Percentiles rank a stretch among this genome's conserved stretches.
Conservation (phyloP, 345 rosid genomes). For the Rubroshorea leprosula region DNA sequence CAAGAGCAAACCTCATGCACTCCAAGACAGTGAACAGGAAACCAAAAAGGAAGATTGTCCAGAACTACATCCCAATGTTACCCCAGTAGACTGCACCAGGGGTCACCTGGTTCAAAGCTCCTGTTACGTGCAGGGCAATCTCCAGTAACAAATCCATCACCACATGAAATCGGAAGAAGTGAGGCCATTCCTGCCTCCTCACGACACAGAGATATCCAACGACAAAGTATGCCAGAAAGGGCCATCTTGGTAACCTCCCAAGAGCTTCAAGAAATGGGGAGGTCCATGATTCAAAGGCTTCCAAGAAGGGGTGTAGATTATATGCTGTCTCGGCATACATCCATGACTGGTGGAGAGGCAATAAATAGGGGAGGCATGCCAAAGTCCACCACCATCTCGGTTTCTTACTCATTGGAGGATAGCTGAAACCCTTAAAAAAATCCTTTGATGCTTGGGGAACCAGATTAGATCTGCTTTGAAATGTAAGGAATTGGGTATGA, state of each 20-base stretch:
- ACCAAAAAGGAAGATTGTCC: conserved; percentile 58
- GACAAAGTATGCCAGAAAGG: conserved; percentile 77
- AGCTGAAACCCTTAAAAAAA: conserved; percentile 38
- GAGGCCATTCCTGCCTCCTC: conserved; percentile 88
- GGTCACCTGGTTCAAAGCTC: conserved; percentile 74
- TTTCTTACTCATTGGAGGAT: conserved; percentile 53
- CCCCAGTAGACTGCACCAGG: conserved; percentile 75
- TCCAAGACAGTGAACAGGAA: conserved; percentile 66
- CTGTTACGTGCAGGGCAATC: conserved; percentile 74
- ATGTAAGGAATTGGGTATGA: conserved; percentile 33
- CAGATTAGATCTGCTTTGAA: conserved; percentile 24
- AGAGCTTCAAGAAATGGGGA: conserved; percentile 75
- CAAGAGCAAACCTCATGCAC: conserved; percentile 72
- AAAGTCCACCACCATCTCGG: conserved; percentile 78
- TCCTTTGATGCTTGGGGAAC: conserved; percentile 58
- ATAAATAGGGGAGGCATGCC: conserved; percentile 81
- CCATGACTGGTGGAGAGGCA: conserved; percentile 96
- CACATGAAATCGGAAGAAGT: conserved; percentile 82
- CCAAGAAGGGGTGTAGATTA: conserved; percentile 72
- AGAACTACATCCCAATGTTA: conserved; percentile 78
- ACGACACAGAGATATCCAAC: conserved; percentile 77
- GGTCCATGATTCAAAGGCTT: conserved; percentile 63
- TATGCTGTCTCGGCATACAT: conserved; percentile 91
- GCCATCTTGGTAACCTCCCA: conserved; percentile 71
- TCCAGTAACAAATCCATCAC: conserved; percentile 84